Conservation (phyloP, 2,329 filamentous ascomycete species). For the Ustulina deusta region DNA sequence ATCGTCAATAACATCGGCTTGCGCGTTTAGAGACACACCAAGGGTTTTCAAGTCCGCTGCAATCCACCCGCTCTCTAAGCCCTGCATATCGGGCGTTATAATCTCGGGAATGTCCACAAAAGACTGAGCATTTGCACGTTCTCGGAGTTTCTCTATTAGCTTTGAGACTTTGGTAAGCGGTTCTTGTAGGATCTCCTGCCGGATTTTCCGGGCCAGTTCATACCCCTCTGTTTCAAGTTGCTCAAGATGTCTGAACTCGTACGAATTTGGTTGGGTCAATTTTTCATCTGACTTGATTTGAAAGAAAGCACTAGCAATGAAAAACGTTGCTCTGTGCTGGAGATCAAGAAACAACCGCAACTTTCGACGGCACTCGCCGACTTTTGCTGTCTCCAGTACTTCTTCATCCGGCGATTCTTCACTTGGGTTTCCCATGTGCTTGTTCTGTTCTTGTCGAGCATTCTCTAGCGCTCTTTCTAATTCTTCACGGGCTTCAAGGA, state of each 20-base stretch:
- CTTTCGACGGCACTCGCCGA: slow-evolving; percentile 71
- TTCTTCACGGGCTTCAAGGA: slow-evolving; percentile 73
- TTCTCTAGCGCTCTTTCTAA: slow-evolving; percentile 64
- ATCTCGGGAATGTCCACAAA: slow-evolving; percentile 75
- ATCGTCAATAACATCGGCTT: slow-evolving; percentile 76
- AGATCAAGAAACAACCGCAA: slow-evolving; percentile 81
- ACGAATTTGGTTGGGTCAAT: slow-evolving; percentile 73
- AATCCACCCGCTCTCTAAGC: slow-evolving; percentile 78
- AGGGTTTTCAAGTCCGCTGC: slow-evolving; percentile 75
- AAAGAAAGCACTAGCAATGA: slow-evolving; percentile 84
- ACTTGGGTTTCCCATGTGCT: slow-evolving; percentile 36
- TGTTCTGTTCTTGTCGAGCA: slow-evolving; percentile 48
- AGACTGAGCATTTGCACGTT: slow-evolving; percentile 62
- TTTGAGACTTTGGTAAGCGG: slow-evolving; percentile 67
- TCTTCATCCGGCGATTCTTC: slow-evolving; percentile 38
- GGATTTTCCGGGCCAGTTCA: slow-evolving; percentile 79
- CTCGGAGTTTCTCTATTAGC: slow-evolving; percentile 72
- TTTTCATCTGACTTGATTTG: slow-evolving; percentile 81
- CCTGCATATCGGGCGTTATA: slow-evolving; percentile 63
- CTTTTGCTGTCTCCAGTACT: slow-evolving; percentile 52
- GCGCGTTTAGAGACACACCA: slow-evolving; percentile 74
- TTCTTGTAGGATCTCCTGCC: slow-evolving; percentile 79
- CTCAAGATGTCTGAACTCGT: slow-evolving; percentile 74
- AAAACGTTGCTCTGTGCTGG: slow-evolving; percentile 85
- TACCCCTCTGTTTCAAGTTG: slow-evolving; percentile 79